phyloP scores from a whole-genome alignment of 805 yeast species.

The Ogataea nitratoaversa region DNA sequence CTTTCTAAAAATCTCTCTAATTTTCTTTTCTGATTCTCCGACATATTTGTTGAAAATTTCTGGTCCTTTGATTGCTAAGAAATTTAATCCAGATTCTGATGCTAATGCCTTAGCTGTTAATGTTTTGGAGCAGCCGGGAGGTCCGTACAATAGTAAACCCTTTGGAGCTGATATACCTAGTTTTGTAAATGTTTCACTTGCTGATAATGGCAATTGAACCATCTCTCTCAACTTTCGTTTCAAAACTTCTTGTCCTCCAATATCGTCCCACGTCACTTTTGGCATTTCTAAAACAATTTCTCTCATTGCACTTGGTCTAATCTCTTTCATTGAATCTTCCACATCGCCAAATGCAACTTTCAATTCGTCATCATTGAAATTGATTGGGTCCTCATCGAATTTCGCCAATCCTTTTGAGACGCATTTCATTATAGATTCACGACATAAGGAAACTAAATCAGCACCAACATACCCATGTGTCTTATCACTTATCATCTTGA shows the following conservation, averaged over 20 bases:
- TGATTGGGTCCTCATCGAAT: constrained; percentile 2
- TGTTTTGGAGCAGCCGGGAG: constrained; percentile 97
- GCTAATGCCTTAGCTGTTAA: constrained; percentile 93
- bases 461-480: constrained; percentile 99
- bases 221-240: constrained; percentile 82
- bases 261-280: constrained; percentile 87
- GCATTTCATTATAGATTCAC: constrained; percentile 85
- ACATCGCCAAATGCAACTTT: constrained; percentile 54
- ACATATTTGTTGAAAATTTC: constrained; percentile 91
- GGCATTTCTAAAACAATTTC: constrained; percentile 95
- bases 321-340: constrained; percentile 68
- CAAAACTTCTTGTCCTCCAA: constrained; percentile 88
- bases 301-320: constrained; percentile 95
- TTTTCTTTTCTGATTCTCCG: constrained; percentile 93
- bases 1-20: constrained; percentile 86
- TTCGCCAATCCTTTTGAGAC: constrained; percentile 57
- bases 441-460: constrained; percentile 78
- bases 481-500: constrained; percentile 60
- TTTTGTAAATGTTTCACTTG: constrained; percentile 66
- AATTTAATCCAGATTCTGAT: constrained; percentile 90
- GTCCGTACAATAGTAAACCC: constrained; percentile 91
- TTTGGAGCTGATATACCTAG: constrained; percentile 89
- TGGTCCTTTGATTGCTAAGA: constrained; percentile 94
- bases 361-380: constrained; percentile 28
- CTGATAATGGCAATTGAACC: constrained; percentile 86